Conservation (phyloP, 2,329 filamentous ascomycete genomes). For the Alternaria dauci region DNA sequence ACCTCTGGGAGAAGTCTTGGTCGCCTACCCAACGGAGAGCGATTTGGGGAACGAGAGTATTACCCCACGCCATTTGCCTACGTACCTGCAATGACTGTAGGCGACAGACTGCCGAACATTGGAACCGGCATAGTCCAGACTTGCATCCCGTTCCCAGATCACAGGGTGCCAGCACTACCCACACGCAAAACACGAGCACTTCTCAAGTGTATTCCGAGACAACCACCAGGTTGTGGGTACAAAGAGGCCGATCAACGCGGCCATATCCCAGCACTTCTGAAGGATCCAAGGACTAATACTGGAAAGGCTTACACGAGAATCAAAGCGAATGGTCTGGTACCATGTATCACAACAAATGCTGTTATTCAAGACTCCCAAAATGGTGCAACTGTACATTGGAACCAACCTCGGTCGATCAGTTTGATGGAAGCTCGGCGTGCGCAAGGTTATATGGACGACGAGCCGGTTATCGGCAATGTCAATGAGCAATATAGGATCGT, state of each 20-base stretch:
- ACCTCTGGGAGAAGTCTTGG: constrained; percentile 60
- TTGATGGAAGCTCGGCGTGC: constrained; percentile 73
- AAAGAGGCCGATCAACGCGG: constrained; percentile 46
- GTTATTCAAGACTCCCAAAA: constrained; percentile 63
- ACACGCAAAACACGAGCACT: constrained; percentile 52
- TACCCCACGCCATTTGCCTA: constrained; percentile 68
- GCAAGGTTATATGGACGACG: constrained; percentile 74
- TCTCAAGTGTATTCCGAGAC: constrained; percentile 66
- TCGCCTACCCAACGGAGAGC: constrained; percentile 38
- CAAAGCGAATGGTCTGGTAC: constrained; percentile 62
- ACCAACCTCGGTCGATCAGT: constrained; percentile 67
- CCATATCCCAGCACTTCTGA: constrained; percentile 43
- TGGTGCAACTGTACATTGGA: constrained; percentile 70
- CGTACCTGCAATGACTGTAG: constrained; percentile 63
- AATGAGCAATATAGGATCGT: constrained; percentile 70
- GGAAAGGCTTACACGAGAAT: constrained; percentile 61
- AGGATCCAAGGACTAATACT: constrained; percentile 27
- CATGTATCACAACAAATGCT: constrained; percentile 68
- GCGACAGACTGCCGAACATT: constrained; percentile 68
- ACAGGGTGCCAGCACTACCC: constrained; percentile 57
- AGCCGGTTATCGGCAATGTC: constrained; percentile 70
- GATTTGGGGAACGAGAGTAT: constrained; percentile 65
- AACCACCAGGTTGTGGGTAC: constrained; percentile 52
- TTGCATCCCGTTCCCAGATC: constrained; percentile 73
- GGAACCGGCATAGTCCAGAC: constrained; percentile 67